These are phyloP conservation scores for Sphagnum contortum DNA, from an alignment of 225 moss, liverwort and hornwort species.

Conservation along the genomic window DNA sequence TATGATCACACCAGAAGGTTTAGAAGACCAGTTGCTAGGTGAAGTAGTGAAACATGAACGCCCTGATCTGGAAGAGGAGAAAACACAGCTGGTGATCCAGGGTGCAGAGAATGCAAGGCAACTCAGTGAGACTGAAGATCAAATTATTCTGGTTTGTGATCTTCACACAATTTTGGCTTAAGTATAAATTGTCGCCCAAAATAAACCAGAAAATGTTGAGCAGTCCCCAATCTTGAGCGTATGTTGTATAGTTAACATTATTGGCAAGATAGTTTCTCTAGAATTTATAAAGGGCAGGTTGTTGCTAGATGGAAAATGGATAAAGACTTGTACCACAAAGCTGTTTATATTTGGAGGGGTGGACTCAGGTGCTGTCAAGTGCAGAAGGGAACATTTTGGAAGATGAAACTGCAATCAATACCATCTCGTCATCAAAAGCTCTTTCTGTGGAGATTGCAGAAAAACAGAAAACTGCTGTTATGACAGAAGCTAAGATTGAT, in stretches of 20 bases:
- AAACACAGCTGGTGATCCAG: conserved; percentile 62
- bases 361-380: conserved; percentile 48
- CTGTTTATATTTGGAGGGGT: not conserved
- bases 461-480: conserved; percentile 63
- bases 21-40: conserved; percentile 68
- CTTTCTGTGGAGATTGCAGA: conserved; percentile 63
- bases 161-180: not conserved
- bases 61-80: conserved; percentile 75
- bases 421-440: conserved; percentile 69
- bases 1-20: conserved; percentile 70
- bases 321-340: too few relatives aligned
- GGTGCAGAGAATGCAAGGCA: conserved; percentile 74
- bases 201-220: too few relatives aligned
- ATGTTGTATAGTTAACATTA: too few relatives aligned
- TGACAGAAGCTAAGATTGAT: conserved; percentile 69
- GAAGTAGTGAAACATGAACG: conserved; percentile 68
- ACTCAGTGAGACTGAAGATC: conserved; percentile 67
- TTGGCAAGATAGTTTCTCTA: too few relatives aligned
- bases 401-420: conserved; percentile 67
- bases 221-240: too few relatives aligned
- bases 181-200: too few relatives aligned
- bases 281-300: too few relatives aligned
- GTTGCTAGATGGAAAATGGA: too few relatives aligned
- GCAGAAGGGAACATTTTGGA: conserved; percentile 63
- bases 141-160: conserved; percentile 46